These are phyloP conservation scores for Clavariopsis aquatica DNA, from an alignment of 495 filamentous ascomycete species.

Conservation along the genomic window DNA sequence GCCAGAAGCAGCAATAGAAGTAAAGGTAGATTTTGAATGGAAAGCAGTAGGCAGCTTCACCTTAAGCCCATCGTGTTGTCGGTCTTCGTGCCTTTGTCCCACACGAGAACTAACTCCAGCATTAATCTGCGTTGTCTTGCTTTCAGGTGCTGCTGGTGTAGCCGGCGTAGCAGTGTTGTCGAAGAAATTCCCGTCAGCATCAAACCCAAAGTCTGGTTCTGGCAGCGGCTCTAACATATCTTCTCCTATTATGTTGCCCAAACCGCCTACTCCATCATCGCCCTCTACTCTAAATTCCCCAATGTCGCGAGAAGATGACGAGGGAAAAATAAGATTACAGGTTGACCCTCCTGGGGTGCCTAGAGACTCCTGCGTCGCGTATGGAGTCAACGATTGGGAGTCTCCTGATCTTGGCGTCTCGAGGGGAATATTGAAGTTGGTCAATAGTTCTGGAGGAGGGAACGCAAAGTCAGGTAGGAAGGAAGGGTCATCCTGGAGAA, in stretches of 20 bases:
- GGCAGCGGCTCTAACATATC: conserved; percentile 55
- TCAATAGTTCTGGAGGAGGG: conserved; percentile 50
- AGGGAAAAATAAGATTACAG: conserved; percentile 40
- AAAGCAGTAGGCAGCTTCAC: conserved; percentile 29
- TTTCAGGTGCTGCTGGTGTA: conserved; percentile 16
- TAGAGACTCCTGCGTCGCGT: conserved; percentile 16
- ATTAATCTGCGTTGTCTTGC: conserved; percentile 43
- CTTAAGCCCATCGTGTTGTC: conserved; percentile 36
- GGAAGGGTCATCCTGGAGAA: conserved; percentile 81
- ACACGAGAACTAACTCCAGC: conserved; percentile 46
- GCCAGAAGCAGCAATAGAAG: background rate
- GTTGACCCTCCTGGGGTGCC: conserved; percentile 35
- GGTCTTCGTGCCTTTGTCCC: conserved; percentile 47
- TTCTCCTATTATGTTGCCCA: conserved; percentile 37
- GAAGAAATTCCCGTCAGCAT: conserved; percentile 62
- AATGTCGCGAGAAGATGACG: conserved; percentile 30
- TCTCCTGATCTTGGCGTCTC: conserved; percentile 42
- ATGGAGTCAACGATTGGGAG: conserved; percentile 37
- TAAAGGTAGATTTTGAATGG: conserved; percentile 21
- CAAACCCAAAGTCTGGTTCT: conserved; percentile 67
- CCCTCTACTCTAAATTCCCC: conserved; percentile 44
- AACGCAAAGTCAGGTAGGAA: conserved; percentile 68
- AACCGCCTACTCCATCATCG: conserved; percentile 38
- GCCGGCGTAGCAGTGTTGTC: conserved; percentile 35
- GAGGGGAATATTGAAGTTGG: conserved; percentile 57